phyloP scores from a whole-genome alignment of 208 protist species.

The Endotrypanum monterogeii region DNA sequence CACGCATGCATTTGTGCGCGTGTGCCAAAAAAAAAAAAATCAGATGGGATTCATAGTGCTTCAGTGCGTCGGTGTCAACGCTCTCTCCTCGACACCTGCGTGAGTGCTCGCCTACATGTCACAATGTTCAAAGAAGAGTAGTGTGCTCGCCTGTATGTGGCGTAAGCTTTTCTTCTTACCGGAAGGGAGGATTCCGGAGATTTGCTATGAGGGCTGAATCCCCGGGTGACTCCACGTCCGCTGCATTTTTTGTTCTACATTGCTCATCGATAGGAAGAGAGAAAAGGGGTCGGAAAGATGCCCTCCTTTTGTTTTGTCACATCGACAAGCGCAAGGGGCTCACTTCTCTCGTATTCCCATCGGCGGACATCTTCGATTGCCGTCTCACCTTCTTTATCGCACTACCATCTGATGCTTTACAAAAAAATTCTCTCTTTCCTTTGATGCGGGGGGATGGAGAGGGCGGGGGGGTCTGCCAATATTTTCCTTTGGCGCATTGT shows the following conservation, averaged over 20 bases:
- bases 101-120: not conserved
- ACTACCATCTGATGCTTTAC: too few relatives aligned
- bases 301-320: too few relatives aligned
- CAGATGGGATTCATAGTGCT: not conserved
- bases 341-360: too few relatives aligned
- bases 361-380: too few relatives aligned
- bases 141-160: not conserved
- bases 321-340: too few relatives aligned
- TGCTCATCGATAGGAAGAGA: not conserved
- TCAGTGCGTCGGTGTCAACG: not conserved
- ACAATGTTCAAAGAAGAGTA: not conserved
- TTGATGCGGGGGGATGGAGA: too few relatives aligned
- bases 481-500: too few relatives aligned
- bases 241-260: not conserved
- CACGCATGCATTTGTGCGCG: not conserved
- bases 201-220: not conserved
- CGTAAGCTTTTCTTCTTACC: not conserved
- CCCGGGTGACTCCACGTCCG: not conserved
- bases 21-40: not conserved
- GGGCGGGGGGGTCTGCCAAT: too few relatives aligned
- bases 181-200: not conserved
- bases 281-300: too few relatives aligned
- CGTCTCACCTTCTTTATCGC: too few relatives aligned
- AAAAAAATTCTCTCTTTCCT: too few relatives aligned
- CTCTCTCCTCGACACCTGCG: not conserved